phyloP scores from a whole-genome alignment of 2,329 filamentous ascomycete genomes.

The Fusarium longipes region DNA sequence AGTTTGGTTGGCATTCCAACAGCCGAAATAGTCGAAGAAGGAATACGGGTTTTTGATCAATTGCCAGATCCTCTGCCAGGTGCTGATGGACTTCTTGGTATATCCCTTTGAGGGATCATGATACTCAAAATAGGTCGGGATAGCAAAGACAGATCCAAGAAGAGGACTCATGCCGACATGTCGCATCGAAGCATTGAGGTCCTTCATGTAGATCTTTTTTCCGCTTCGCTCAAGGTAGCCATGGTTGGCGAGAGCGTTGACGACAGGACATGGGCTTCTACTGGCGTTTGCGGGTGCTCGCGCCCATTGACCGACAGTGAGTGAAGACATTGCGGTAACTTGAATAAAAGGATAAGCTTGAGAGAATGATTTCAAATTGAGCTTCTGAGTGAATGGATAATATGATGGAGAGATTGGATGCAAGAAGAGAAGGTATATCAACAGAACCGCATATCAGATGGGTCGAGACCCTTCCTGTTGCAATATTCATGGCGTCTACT shows the following conservation, averaged over 20 bases:
- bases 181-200: constrained; percentile 16
- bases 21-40: constrained; percentile 19
- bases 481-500: neutral
- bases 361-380: neutral
- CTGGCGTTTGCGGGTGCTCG: constrained; percentile 11
- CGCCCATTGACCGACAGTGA: neutral
- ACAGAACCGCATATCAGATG: neutral
- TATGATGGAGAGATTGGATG: neutral
- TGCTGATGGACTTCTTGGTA: constrained; percentile 3
- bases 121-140: constrained; percentile 24
- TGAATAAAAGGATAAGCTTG: neutral
- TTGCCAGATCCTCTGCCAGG: constrained; percentile 9
- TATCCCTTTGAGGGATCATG: constrained; percentile 9
- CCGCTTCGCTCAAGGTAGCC: constrained; percentile 23
- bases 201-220: neutral
- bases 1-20: neutral
- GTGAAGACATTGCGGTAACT: constrained; percentile 2
- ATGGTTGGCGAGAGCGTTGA: constrained; percentile 24
- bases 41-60: constrained; percentile 18
- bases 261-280: constrained; percentile 20
- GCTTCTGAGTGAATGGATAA: neutral
- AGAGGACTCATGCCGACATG: constrained; percentile 23
- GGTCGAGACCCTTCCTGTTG: neutral
- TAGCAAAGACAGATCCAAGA: constrained; percentile 20
- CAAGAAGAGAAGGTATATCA: neutral